phyloP scores from a whole-genome alignment of 257 asterid species.

The Schizonepeta tenuifolia region DNA sequence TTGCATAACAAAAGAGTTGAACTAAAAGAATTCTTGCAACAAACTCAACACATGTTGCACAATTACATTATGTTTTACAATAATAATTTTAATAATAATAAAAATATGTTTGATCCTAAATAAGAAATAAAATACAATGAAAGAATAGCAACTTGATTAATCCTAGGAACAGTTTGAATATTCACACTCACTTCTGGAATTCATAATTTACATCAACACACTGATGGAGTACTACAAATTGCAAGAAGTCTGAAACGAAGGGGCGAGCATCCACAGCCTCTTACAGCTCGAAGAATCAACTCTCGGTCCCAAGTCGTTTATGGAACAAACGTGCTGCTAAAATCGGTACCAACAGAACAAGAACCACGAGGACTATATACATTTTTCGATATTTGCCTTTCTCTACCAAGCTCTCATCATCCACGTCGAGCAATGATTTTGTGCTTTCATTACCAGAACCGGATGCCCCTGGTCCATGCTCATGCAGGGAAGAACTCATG shows the following conservation, averaged over 20 bases:
- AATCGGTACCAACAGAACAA: constrained; percentile 50
- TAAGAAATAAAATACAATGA: constrained; percentile 9
- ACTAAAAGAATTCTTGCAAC: background rate
- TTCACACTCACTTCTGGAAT: constrained; percentile 26
- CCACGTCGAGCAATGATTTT: constrained; percentile 29
- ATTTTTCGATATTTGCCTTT: constrained; percentile 35
- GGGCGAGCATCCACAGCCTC: background rate
- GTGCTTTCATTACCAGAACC: constrained; percentile 24
- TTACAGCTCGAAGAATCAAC: constrained; percentile 29
- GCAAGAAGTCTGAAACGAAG: background rate
- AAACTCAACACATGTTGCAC: background rate
- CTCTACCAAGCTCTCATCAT: constrained; percentile 35
- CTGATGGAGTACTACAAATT: background rate
- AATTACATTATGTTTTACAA: background rate
- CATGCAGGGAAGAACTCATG: constrained; percentile 25
- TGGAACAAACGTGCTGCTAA: constrained; percentile 49
- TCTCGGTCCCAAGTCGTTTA: constrained; percentile 5
- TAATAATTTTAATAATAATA: background rate
- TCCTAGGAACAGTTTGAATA: constrained; percentile 24
- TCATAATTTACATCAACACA: constrained; percentile 18
- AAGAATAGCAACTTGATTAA: constrained; percentile 14
- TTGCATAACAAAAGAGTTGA: background rate
- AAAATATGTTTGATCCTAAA: background rate
- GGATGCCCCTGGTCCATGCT: constrained; percentile 34
- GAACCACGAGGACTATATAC: constrained; percentile 38